Percentiles rank a stretch among this genome's conserved stretches.
Evolutionary conservation across 164 flowering plant genomes (phyloP).

Genomic region (Malania oleifera): DNA sequence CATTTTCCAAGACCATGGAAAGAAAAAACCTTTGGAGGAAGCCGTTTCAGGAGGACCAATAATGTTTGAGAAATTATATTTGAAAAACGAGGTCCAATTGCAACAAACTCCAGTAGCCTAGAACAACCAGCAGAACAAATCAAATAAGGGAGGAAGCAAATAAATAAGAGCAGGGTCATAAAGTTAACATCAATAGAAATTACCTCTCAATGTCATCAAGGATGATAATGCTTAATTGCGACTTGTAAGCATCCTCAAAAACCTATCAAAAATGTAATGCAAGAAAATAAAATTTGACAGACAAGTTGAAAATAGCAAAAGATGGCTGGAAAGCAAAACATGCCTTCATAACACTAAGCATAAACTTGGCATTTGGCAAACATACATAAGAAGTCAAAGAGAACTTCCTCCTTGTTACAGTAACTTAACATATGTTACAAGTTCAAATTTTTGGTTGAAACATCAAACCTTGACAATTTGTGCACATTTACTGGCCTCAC

Average conservation of each 20-base stretch:
- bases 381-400: not conserved
- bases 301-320: no score
- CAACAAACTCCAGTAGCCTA: conserved; percentile 83
- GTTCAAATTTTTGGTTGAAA: not conserved
- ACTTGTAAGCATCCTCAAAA: conserved; percentile 97
- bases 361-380: not conserved
- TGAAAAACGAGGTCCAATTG: conserved; percentile 95
- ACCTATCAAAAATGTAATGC: conserved; percentile 40
- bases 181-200: conserved; percentile 6
- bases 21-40: conserved; percentile 79
- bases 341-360: not conserved
- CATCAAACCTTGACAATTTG: conserved; percentile 71
- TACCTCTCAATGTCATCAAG: conserved; percentile 98
- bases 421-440: no score
- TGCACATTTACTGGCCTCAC: conserved; percentile 91
- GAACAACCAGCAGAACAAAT: conserved; percentile 10
- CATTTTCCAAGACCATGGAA: no score
- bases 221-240: conserved; percentile 79
- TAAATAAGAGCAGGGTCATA: conserved; percentile 3
- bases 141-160: not conserved
- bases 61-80: conserved; percentile 82
- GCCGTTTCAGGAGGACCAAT: conserved; percentile 80
- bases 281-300: not conserved
- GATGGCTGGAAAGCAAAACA: no score
- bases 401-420: not conserved